Base-by-base conservation (phyloP, 2,329 filamentous ascomycete genomes). In the Fusarium sacchari region DNA sequence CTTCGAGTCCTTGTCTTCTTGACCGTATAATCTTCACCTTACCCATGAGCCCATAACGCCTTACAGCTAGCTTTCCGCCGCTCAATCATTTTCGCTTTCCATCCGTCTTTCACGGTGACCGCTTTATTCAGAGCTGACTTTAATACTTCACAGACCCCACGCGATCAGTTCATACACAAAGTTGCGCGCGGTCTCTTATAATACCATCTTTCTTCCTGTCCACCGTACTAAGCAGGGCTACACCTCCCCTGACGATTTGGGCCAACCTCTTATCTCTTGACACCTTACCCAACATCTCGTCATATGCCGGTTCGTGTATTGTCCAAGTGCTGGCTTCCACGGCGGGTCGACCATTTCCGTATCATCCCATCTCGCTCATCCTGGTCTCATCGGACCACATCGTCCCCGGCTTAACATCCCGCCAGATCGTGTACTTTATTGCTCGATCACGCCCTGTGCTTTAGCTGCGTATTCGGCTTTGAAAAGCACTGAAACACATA, bases 331-430 rank as follows among this genome's bases (percentile, higher is more conserved):
- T 75, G 72, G 72, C 58, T 68, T 70, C 55, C 57, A 58, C 59
- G 59, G 40, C 64, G 65, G 69, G 55, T 73, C 67, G 42, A 64
- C 47, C 40, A 57, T n/a, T 73, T 39, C 50, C 60, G 64, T 69
- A 69, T 69, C 74, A 73, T 69, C 61, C 66, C 70, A 71, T 76
- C 72, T 73, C 75, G 66, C 69, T 53, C 64, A 78, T 78, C 76
- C 76, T 69, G 50, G 76, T 73, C 72, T 42, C 60, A 77, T 78
- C 76, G 76, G 72, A 74, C 76, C 76, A 78, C 68, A 67, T 66
- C 44, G 55, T 60, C 67, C 65, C 74, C 62, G 64, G 70, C 65
- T 73, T 60, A 49, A 65, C 44, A 60, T 73, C 70, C 70, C 67
- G 71, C 74, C 67, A 77, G 74, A 77, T 77, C 72, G 74, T 62